Evolutionary conservation across 2,329 filamentous ascomycete species (phyloP).

Genomic region (Macrophomina tecta): DNA sequence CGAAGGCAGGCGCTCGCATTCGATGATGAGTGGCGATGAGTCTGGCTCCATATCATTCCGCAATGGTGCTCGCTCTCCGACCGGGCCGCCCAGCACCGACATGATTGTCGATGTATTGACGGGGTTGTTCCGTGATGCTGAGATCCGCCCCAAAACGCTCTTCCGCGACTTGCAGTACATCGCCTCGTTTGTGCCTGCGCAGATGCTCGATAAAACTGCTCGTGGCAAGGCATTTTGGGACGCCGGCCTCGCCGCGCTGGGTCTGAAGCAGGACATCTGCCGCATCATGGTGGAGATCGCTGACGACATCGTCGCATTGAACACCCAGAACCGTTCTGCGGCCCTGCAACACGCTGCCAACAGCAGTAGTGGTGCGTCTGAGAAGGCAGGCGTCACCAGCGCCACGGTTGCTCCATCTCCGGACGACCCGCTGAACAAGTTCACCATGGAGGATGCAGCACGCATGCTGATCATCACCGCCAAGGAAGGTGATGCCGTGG

Average conservation of each 20-base stretch:
- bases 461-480: constrained; percentile 92
- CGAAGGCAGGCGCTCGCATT: constrained; percentile 70
- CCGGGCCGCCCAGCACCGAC: constrained; percentile 48
- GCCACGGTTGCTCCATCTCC: constrained; percentile 34
- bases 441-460: constrained; percentile 80
- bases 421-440: constrained; percentile 60
- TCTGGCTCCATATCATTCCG: constrained; percentile 32
- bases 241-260: constrained; percentile 84
- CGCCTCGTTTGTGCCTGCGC: constrained; percentile 64
- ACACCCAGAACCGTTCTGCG: constrained; percentile 66
- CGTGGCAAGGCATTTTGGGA: constrained; percentile 86
- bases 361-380: constrained; percentile 23
- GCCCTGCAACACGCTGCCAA: constrained; percentile 39
- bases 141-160: constrained; percentile 53
- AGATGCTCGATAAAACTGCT: constrained; percentile 63
- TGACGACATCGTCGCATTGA: constrained; percentile 70
- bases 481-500: constrained; percentile 85
- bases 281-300: constrained; percentile 81
- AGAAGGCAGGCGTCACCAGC: constrained; percentile 24
- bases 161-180: constrained; percentile 61
- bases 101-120: constrained; percentile 52
- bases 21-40: constrained; percentile 46
- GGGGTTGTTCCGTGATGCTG: constrained; percentile 52
- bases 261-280: constrained; percentile 85
- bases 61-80: constrained; percentile 40